Evolutionary conservation across 441 rosid species (phyloP), one percentile per base, ranked within the genome.

Genomic region (Flueggea neowawraea): DNA sequence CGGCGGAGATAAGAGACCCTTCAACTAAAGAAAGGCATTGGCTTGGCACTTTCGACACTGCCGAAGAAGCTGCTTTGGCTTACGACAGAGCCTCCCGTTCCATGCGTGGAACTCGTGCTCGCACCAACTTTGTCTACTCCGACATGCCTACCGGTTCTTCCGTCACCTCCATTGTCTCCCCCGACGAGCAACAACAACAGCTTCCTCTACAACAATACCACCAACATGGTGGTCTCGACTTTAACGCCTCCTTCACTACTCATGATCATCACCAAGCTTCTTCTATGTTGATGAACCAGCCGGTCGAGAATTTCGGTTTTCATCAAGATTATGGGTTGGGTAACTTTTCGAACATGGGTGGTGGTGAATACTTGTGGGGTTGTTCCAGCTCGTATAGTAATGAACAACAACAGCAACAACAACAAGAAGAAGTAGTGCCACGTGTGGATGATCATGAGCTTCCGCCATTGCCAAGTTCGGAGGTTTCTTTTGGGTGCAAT

Each of bases 1-100:
- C 96, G 0, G 96, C 93, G 0, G 96, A 89, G 77, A 89, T 89
- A 49, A 74, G 96, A 67, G 91, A 89, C 76, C 96, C 96, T 8
- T 73, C 84, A 3, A 87, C 96, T 22, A 89, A 89, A 59, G 91
- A 89, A 71, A 83, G 96, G 62, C 94, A 85, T 69, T 89, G 96
- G 96, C 81, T 89, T 6, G 94, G 96, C 33, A 89, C 96, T 17
- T 89, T 89, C 17, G 95, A 87, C 74, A 87, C 91, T 0, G 94
- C 94, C 0, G 87, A 85, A 63, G 93, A 87, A 68, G 96, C 94
- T 10, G 96, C 94, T 33, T 62, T 90, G 80, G 97, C 95, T 51
- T 90, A 90, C 36, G 92, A 90, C 77, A 71, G 86, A 67, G 95
- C 97, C 6, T 88, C 97, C 22, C 72, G 90, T 51, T 82, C 92